phyloP scores from a whole-genome alignment of 2,329 filamentous ascomycete genomes.

The Claviceps digitariae region DNA sequence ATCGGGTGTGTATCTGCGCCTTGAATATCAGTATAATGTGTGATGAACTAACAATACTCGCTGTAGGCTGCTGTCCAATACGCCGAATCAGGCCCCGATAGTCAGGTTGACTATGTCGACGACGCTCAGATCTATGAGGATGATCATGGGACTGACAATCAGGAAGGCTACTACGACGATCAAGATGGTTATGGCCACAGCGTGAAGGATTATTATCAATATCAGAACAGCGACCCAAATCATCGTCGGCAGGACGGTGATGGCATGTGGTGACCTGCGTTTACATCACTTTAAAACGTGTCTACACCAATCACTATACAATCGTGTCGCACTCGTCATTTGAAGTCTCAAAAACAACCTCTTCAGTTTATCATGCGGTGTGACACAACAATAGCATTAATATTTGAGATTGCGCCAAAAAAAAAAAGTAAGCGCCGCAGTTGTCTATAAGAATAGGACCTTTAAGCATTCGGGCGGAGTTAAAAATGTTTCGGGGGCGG shows the following conservation, averaged over 20 bases:
- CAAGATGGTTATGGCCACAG: constrained; percentile 25
- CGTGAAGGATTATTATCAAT: constrained; percentile 27
- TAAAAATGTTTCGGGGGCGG: constrained; percentile 15
- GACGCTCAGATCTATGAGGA: constrained; percentile 41
- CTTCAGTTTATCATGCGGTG: neutral
- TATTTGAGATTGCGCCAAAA: neutral
- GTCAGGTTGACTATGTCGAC: constrained; percentile 35
- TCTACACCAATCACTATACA: constrained; percentile 5
- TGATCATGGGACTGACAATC: constrained; percentile 29
- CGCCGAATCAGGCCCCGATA: constrained; percentile 28
- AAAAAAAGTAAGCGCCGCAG: constrained; percentile 3
- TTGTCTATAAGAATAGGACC: constrained; percentile 12
- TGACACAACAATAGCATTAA: constrained; percentile 7
- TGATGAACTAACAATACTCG: neutral
- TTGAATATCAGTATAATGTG: neutral
- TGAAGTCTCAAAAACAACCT: constrained; percentile 5
- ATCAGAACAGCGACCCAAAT: constrained; percentile 21
- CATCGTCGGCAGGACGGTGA: constrained; percentile 22
- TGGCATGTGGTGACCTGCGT: constrained; percentile 29
- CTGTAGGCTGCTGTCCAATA: constrained; percentile 31
- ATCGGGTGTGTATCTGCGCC: constrained; percentile 23
- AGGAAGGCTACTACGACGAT: constrained; percentile 24
- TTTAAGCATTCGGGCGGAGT: constrained; percentile 23
- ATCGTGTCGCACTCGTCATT: constrained; percentile 4
- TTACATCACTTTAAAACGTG: neutral